Conservation (phyloP, 1,284 basidiomycete genomes). For the Cutaneotrichosporon arboriforme region DNA sequence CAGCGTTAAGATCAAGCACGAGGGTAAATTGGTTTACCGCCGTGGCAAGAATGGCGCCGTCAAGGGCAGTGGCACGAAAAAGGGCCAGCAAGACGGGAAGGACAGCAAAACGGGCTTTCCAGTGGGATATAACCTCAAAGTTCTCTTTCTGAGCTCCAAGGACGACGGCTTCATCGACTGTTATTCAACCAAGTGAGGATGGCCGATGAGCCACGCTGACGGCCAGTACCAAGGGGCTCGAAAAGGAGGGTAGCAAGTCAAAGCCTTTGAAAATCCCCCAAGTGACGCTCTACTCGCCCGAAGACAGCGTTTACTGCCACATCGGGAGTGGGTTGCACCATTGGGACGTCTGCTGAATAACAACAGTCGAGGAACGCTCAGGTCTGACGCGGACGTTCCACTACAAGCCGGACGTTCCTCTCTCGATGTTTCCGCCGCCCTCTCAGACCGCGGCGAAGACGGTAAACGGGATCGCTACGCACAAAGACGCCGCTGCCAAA, state of each 20-base stretch:
- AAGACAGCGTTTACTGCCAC: constrained; percentile 21
- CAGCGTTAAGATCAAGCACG: constrained; percentile 4
- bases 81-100: neutral
- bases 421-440: constrained; percentile 16
- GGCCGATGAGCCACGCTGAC: neutral
- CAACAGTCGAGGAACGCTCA: constrained; percentile 35
- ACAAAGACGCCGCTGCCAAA: too few relatives aligned
- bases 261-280: too few relatives aligned
- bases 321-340: constrained; percentile 18
- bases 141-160: constrained; percentile 18
- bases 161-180: constrained; percentile 17
- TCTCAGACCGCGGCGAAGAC: too few relatives aligned
- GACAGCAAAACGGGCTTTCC: neutral
- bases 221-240: constrained; percentile 20
- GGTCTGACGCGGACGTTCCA: constrained; percentile 26
- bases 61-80: neutral
- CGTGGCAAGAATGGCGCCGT: neutral
- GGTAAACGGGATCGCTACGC: too few relatives aligned
- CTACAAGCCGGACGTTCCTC: constrained; percentile 20
- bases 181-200: constrained; percentile 7
- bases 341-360: neutral
- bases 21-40: neutral
- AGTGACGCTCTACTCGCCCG: constrained; percentile 15
- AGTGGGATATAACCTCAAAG: constrained; percentile 14
- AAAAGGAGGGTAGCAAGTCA: constrained; percentile 8